A percentile compares a stretch with the other conserved stretches of the same genome.
phyloP scores from a whole-genome alignment of 139 green algal genomes.

The Marvania coccoides region DNA sequence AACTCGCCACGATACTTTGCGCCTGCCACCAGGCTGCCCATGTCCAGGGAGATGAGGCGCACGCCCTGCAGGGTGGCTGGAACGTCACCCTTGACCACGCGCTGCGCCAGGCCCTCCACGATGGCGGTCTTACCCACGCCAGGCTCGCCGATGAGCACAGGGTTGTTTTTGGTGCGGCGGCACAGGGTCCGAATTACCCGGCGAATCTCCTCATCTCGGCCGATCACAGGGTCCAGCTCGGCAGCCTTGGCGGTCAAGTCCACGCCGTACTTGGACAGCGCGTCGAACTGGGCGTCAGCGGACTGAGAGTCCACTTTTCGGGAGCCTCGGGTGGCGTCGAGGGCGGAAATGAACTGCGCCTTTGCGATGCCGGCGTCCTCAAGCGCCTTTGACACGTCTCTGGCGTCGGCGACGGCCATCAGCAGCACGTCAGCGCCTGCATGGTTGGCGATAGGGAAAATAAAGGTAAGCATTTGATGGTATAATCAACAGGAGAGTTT shows the following conservation, averaged over 20 bases:
- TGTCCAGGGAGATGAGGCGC: constrained; percentile 81
- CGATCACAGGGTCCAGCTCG: constrained; percentile 90
- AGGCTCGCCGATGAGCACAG: constrained; percentile 90
- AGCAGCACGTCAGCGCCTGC: constrained; percentile 64
- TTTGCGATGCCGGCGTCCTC: constrained; percentile 50
- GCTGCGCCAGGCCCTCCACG: constrained; percentile 86
- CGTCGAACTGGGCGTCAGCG: constrained; percentile 78
- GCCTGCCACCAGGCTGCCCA: constrained; percentile 83
- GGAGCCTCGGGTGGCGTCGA: constrained; percentile 55
- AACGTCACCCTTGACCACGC: constrained; percentile 78
- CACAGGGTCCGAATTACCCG: constrained; percentile 81
- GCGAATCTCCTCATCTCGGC: constrained; percentile 74
- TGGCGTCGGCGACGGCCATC: constrained; percentile 40
- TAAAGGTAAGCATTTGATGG: too few species aligned
- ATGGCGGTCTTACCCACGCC: constrained; percentile 76
- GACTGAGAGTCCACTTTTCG: constrained; percentile 38
- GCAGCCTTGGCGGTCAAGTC: constrained; percentile 87
- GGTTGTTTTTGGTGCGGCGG: constrained; percentile 98
- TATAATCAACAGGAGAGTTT: too few species aligned
- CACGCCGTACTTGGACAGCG: constrained; percentile 79
- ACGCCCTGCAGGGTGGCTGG: constrained; percentile 53
- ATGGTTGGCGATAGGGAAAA: neutral
- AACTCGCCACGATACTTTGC: constrained; percentile 90
- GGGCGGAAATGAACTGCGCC: constrained; percentile 49
- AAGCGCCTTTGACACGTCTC: constrained; percentile 34